These are phyloP conservation scores for Sugiyamaella xylanicola DNA, from an alignment of 1,139 yeast species.

Conservation along the genomic window DNA sequence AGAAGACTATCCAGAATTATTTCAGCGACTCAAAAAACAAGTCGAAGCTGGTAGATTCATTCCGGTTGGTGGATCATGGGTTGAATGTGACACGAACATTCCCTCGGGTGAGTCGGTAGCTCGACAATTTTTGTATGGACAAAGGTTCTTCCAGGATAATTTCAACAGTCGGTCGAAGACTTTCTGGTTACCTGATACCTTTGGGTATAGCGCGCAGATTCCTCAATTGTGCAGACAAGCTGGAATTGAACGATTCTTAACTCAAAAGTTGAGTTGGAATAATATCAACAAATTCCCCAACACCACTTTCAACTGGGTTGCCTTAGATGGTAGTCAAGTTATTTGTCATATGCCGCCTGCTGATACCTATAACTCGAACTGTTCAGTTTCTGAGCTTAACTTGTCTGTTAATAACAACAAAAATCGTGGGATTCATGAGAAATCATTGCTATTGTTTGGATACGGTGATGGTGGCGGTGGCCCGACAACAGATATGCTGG, in stretches of 20 bases:
- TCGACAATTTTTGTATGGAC: constrained; percentile 90
- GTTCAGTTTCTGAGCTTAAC: constrained; percentile 86
- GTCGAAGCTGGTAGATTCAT: constrained; percentile 73
- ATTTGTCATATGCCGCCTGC: constrained; percentile 97
- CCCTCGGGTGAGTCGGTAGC: constrained; percentile 90
- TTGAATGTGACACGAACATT: constrained; percentile 91
- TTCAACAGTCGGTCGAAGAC: constrained; percentile 65
- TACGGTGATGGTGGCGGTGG: constrained; percentile 99
- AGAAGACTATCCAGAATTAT: constrained; percentile 80
- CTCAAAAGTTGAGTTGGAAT: constrained; percentile 94
- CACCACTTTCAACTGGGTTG: constrained; percentile 93
- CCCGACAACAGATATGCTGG: constrained; percentile 89
- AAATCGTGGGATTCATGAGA: constrained; percentile 72
- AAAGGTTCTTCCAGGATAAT: constrained; percentile 72
- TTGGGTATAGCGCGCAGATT: constrained; percentile 91
- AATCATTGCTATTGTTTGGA: constrained; percentile 78
- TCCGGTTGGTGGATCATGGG: constrained; percentile 97
- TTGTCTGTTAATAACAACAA: constrained; percentile 80
- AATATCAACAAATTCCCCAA: constrained; percentile 88
- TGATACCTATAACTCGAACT: constrained; percentile 92
- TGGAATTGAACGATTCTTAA: constrained; percentile 78
- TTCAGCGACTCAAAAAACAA: constrained; percentile 60
- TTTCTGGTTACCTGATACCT: constrained; percentile 95
- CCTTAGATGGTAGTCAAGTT: constrained; percentile 88
- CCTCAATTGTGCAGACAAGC: constrained; percentile 88